Base-by-base conservation (phyloP, 2,329 filamentous ascomycete genomes). In the Penicillium aurantiogriseum region DNA sequence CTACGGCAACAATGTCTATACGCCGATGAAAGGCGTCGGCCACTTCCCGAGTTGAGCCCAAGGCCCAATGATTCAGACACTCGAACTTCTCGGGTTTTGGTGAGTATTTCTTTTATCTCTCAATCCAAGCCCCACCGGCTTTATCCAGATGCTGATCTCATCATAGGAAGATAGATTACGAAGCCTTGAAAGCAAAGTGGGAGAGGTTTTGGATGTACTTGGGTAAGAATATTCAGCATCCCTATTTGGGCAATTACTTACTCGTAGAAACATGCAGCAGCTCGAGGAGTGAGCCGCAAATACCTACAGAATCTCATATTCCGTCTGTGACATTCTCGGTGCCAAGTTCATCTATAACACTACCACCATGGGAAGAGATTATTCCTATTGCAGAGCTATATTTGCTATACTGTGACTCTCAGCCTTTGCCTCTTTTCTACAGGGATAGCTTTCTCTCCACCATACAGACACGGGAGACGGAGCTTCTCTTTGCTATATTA, bases 371-470 rank as follows among this genome's bases (percentile, higher is more conserved):
- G 71, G 73, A 77, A 31, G 69, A 74, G 25, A 71, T 80, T 6
- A 54, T 72, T 9, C 66, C 67, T 5, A 66, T 78, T 15, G 77
- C 75, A 13, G 70, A 77, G 45, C 64, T 76, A 2, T 83, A 82
- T 61, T 61, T 81, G 4, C 63, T 72, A 5, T 82, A 79, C 60
- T 80, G 79, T 54, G 78, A 83, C 51, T 78, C 75, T 25, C 81
- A 83, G 50, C 80, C 80, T 6, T 69, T 83, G 23, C 75, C 76
- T 17, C 67, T 83, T 0, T 83, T 83, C 50, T 69, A 76, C 19
- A 63, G 72, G 11, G 68, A 71, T 4, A 71, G 62, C 1, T 80
- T 83, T 58, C 54, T 81, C 9, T 59, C 67, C 6, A 77, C 70
- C 38, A 63, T 82, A 7, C 61, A 68, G 15, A 62, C 69, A 23